phyloP scores from a whole-genome alignment of 1,284 basidiomycete species.

The Fomitopsis palustris region DNA sequence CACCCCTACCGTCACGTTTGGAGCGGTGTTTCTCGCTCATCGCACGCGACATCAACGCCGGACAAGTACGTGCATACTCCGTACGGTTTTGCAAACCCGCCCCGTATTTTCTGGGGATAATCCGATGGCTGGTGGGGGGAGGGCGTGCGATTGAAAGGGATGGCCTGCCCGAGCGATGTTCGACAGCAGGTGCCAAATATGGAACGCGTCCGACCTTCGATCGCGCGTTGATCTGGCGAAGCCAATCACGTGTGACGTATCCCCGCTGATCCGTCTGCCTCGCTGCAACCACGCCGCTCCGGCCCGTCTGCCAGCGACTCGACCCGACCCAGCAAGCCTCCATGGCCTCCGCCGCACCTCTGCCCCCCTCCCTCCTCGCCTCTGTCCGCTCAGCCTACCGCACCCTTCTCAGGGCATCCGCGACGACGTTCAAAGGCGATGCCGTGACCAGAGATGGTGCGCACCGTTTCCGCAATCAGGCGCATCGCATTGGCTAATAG shows the following conservation, averaged over 20 bases:
- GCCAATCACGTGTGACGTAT: conserved; percentile 13
- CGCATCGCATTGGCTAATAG: not conserved
- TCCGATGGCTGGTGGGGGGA: not conserved
- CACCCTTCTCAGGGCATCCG: conserved; percentile 59
- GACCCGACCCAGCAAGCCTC: not conserved
- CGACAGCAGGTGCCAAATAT: conserved; percentile 31
- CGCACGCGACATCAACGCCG: not conserved
- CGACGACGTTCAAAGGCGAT: conserved; percentile 58
- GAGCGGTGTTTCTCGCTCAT: not conserved
- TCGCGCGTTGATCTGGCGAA: conserved; percentile 29
- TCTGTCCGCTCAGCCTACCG: conserved; percentile 69
- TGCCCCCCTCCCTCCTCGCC: conserved; percentile 15
- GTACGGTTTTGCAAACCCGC: not conserved
- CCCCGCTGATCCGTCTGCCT: conserved; percentile 2
- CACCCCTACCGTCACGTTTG: conserved; percentile 13
- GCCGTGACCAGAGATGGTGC: conserved; percentile 21
- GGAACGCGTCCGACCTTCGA: conserved; percentile 42
- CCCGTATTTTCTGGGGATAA: not conserved
- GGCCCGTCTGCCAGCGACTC: not conserved
- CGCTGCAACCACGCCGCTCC: conserved; percentile 10
- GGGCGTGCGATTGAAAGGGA: conserved; percentile 11
- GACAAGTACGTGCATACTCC: not conserved
- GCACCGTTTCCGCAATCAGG: not conserved
- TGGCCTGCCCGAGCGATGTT: conserved; percentile 25
- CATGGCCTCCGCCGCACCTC: not conserved